A percentile compares a stretch with the other conserved stretches of the same genome.
Evolutionary conservation across 75 land plant species (phyloP).

Genomic region (Chamaecyparis obtusa): DNA sequence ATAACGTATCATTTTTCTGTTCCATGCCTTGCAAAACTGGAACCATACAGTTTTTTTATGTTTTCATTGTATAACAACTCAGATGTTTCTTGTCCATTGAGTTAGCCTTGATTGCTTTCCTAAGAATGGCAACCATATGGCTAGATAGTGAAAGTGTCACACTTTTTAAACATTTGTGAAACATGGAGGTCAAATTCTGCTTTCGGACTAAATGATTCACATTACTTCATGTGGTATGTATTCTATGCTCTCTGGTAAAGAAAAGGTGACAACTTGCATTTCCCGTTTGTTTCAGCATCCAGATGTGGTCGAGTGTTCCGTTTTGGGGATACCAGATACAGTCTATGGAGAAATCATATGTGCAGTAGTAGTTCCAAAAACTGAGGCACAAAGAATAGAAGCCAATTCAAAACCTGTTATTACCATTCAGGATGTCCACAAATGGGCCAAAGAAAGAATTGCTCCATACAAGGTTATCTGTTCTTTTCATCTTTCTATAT

Average conservation of each 20-base stretch:
- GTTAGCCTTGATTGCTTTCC: not conserved
- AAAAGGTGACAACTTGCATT: not conserved
- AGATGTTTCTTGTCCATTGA: too few species aligned
- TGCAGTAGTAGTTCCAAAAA: slow-evolving; percentile 66
- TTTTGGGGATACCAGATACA: slow-evolving; percentile 84
- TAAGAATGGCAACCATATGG: not conserved
- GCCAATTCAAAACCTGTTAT: slow-evolving; percentile 53
- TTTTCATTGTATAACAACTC: too few species aligned
- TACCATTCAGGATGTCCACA: slow-evolving; percentile 58
- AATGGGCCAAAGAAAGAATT: slow-evolving; percentile 86
- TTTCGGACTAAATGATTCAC: not conserved
- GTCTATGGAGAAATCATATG: slow-evolving; percentile 82
- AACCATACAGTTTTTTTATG: not conserved
- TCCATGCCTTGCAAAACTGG: not conserved
- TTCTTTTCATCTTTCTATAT: not conserved
- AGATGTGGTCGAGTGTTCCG: slow-evolving; percentile 78
- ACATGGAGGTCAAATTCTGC: not conserved
- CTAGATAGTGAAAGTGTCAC: not conserved
- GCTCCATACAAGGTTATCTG: slow-evolving; percentile 94
- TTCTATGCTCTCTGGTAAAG: not conserved
- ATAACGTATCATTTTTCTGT: too few species aligned
- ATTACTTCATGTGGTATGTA: not conserved
- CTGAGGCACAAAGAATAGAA: slow-evolving; percentile 32
- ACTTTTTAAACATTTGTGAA: not conserved
- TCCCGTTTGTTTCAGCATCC: slow-evolving; percentile 68